phyloP scores from a whole-genome alignment of 2,329 filamentous ascomycete species.

The Camptophora hylomeconis region DNA sequence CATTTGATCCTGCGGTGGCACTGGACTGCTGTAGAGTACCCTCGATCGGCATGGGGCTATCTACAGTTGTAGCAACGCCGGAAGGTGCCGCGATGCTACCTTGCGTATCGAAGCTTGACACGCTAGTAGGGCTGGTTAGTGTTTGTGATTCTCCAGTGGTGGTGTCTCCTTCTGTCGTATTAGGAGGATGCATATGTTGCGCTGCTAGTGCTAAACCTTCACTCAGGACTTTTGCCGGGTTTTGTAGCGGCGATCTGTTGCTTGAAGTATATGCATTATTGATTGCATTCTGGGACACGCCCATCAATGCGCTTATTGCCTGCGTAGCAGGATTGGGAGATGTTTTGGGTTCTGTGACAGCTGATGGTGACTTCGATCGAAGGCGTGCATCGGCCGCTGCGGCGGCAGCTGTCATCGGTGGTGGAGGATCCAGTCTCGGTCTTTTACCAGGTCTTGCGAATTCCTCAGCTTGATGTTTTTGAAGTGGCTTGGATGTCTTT shows the following conservation, averaged over 20 bases:
- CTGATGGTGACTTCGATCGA: slow-evolving; percentile 18
- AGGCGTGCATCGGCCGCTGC: slow-evolving; percentile 36
- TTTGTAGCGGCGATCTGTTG: slow-evolving; percentile 21
- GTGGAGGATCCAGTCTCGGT: slow-evolving; percentile 22
- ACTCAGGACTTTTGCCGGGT: slow-evolving; percentile 30
- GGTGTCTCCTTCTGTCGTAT: slow-evolving; percentile 27
- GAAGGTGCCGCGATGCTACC: slow-evolving; percentile 38
- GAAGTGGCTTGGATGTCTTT: too few relatives aligned
- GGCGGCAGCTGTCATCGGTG: slow-evolving; percentile 39
- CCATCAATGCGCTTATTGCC: slow-evolving; percentile 24
- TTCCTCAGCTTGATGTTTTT: too few relatives aligned
- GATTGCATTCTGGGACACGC: slow-evolving; percentile 23
- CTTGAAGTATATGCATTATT: slow-evolving; percentile 11
- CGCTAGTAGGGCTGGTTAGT: slow-evolving; percentile 40
- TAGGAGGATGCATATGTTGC: slow-evolving; percentile 35
- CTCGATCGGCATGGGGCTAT: slow-evolving; percentile 34
- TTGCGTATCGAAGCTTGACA: slow-evolving; percentile 40
- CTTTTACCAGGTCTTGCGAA: slow-evolving; percentile 24
- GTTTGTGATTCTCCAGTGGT: slow-evolving; percentile 31
- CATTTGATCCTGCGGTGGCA: slow-evolving; percentile 21
- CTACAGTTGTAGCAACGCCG: slow-evolving; percentile 35
- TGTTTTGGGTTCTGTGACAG: slow-evolving; percentile 20
- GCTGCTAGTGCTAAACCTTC: slow-evolving; percentile 35
- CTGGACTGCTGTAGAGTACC: slow-evolving; percentile 28
- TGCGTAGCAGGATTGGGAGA: slow-evolving; percentile 28